Percentiles rank a stretch among this genome's conserved stretches.
Conservation (phyloP, 2,329 filamentous ascomycete species). For the Grosmannia clavigera region DNA sequence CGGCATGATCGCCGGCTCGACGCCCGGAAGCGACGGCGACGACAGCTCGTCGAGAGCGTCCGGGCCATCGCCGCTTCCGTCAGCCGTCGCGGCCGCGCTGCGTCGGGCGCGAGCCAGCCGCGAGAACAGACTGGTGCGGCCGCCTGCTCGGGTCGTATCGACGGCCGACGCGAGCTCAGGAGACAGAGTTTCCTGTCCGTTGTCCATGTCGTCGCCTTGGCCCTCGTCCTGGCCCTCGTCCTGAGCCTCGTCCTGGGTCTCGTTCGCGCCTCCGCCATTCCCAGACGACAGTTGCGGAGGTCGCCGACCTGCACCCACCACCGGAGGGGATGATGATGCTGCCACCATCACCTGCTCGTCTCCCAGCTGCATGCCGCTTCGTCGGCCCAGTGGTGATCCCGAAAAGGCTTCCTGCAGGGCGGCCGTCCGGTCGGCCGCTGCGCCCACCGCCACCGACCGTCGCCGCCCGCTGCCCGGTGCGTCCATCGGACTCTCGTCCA, state of each 20-base stretch:
- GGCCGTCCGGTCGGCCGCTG: constrained; percentile 18
- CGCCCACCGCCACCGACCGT: constrained; percentile 24
- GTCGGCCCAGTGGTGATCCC: neutral
- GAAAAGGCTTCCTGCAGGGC: constrained; percentile 30
- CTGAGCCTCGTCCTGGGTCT: constrained; percentile 10
- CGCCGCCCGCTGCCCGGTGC: constrained; percentile 44
- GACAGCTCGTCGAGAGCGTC: constrained; percentile 20
- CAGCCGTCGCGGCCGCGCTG: neutral
- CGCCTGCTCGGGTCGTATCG: neutral
- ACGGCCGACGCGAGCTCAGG: constrained; percentile 14
- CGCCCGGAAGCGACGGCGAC: constrained; percentile 8
- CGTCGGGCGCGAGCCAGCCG: constrained; percentile 5
- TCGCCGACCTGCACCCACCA: neutral
- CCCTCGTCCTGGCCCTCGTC: constrained; percentile 17
- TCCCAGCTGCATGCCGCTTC: constrained; percentile 3
- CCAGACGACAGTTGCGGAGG: neutral
- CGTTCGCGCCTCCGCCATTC: constrained; percentile 1
- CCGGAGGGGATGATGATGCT: neutral
- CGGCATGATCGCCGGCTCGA: neutral
- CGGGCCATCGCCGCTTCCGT: neutral
- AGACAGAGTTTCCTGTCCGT: constrained; percentile 13
- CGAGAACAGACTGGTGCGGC: neutral
- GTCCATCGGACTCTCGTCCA: constrained; percentile 39
- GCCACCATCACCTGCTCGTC: neutral
- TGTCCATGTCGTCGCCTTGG: too few species aligned